Conservation (phyloP, 2,329 filamentous ascomycete genomes). For the Colletotrichum paranaense region DNA sequence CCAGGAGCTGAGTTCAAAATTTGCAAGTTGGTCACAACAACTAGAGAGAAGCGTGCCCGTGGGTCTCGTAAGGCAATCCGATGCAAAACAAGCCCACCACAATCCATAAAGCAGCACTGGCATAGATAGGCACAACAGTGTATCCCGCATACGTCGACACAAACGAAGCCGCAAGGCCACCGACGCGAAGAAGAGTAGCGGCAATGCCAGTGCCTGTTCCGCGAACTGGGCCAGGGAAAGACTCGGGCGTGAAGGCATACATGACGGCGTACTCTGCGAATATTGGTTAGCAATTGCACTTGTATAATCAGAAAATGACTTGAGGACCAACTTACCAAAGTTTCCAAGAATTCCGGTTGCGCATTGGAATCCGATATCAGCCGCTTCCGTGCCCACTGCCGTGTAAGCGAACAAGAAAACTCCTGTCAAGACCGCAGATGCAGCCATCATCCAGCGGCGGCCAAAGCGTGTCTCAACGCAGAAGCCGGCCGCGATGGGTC, state of each 20-base stretch:
- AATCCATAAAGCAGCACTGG: conserved; percentile 56
- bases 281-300: conserved; percentile 17
- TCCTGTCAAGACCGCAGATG: conserved; percentile 55
- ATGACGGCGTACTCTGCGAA: conserved; percentile 43
- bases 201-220: conserved; percentile 64
- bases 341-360: conserved; percentile 59
- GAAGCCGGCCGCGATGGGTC: conserved; percentile 54
- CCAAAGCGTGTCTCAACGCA: conserved; percentile 54
- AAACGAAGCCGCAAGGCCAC: conserved; percentile 53
- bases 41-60: conserved; percentile 48
- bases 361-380: conserved; percentile 52
- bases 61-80: conserved; percentile 57
- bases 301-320: too few species aligned
- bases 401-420: conserved; percentile 60
- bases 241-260: conserved; percentile 65
- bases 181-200: conserved; percentile 50
- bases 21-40: background rate
- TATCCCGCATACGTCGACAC: conserved; percentile 56
- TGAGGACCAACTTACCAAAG: conserved; percentile 44
- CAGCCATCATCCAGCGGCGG: conserved; percentile 56
- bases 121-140: conserved; percentile 56
- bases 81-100: conserved; percentile 53
- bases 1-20: background rate
- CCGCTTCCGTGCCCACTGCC: conserved; percentile 49
- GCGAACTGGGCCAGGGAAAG: conserved; percentile 65